A percentile compares a stretch with the other conserved stretches of the same genome.
These are phyloP conservation scores for Delitschia confertaspora DNA, from an alignment of 495 filamentous ascomycete genomes.

Conservation along the genomic window DNA sequence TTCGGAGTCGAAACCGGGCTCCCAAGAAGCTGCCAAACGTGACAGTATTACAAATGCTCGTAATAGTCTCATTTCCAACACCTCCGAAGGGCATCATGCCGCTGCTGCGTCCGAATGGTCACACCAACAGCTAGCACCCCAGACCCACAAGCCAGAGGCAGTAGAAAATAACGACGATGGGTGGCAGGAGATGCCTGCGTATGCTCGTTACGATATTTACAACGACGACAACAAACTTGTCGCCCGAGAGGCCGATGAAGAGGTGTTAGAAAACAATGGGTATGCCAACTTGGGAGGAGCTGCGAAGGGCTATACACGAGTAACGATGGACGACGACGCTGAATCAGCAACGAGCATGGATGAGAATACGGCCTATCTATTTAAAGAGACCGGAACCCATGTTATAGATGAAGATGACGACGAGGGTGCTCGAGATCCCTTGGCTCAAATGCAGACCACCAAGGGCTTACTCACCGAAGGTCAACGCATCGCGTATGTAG, in stretches of 20 bases:
- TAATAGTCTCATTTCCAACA: conserved; percentile 1
- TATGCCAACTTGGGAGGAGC: conserved; percentile 75
- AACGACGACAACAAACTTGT: conserved; percentile 85
- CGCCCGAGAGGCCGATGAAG: conserved; percentile 63
- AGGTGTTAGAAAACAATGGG: conserved; percentile 59
- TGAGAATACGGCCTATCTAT: conserved; percentile 92
- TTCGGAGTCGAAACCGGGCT: background rate
- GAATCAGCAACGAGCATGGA: conserved; percentile 93
- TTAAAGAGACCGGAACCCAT: conserved; percentile 59
- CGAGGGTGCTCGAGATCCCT: conserved; percentile 56
- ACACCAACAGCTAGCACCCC: conserved; percentile 67
- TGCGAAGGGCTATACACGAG: conserved; percentile 87
- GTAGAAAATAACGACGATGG: conserved; percentile 48
- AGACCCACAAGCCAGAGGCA: conserved; percentile 34
- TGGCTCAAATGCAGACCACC: conserved; percentile 89
- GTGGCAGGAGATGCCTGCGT: conserved; percentile 93
- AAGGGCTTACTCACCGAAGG: conserved; percentile 93
- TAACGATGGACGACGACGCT: conserved; percentile 88
- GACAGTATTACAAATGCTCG: conserved; percentile 1
- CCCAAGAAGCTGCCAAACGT: background rate
- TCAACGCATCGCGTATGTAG: conserved; percentile 94
- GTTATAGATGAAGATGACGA: conserved; percentile 66
- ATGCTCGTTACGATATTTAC: conserved; percentile 86
- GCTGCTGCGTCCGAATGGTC: conserved; percentile 71
- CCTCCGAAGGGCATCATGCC: conserved; percentile 7